Conservation (phyloP, 2,329 filamentous ascomycete species). For the Mariannaea sp. region DNA sequence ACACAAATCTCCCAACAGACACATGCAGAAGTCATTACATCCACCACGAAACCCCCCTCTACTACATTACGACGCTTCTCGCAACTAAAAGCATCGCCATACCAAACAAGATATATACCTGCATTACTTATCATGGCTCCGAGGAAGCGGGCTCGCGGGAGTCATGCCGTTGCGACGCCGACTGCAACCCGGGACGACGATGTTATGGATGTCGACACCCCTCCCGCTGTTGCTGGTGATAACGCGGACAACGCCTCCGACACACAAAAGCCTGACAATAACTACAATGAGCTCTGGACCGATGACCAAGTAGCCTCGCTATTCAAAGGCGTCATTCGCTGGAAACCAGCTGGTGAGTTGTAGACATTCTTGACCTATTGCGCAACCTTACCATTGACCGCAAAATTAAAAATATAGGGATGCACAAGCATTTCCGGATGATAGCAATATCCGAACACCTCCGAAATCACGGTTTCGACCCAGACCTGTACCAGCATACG, state of each 20-base stretch:
- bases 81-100: background rate
- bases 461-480: conserved; percentile 78
- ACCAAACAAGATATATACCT: background rate
- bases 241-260: conserved; percentile 40
- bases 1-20: background rate
- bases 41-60: background rate
- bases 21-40: background rate
- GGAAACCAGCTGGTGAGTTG: conserved; percentile 86
- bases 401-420: conserved; percentile 63
- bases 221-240: conserved; percentile 58
- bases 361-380: background rate
- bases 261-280: conserved; percentile 29
- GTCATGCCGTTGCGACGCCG: conserved; percentile 62
- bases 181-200: conserved; percentile 60
- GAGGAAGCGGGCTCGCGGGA: conserved; percentile 67
- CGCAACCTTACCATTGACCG: conserved; percentile 19
- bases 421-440: conserved; percentile 95
- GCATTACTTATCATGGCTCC: conserved; percentile 61
- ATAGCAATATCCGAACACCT: conserved; percentile 82
- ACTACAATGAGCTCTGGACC: conserved; percentile 77
- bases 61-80: background rate
- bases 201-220: conserved; percentile 63
- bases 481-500: conserved; percentile 74
- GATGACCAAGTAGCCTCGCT: conserved; percentile 93
- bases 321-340: conserved; percentile 89